Evolutionary conservation across 768 basidiomycete species (phyloP).

Genomic region (Leccinum fibrillosum): DNA sequence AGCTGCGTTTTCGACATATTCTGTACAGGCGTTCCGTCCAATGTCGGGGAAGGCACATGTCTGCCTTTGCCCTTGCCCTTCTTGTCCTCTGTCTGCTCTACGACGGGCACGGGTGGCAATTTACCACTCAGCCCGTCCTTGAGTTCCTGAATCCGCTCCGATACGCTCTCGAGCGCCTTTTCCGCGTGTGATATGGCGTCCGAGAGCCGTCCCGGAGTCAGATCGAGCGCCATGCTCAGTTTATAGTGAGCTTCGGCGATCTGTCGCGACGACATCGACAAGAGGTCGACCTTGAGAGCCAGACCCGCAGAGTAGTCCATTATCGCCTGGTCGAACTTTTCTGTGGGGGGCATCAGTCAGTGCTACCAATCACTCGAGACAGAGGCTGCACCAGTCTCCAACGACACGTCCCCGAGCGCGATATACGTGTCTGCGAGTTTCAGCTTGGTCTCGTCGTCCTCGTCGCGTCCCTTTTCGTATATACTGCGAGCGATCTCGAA

Average conservation of each 20-base stretch:
- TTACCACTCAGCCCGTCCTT: slow-evolving; percentile 42
- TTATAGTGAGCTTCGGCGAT: slow-evolving; percentile 95
- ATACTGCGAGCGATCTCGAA: slow-evolving; percentile 91
- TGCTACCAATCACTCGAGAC: background rate
- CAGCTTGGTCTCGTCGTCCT: slow-evolving; percentile 61
- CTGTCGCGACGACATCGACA: slow-evolving; percentile 87
- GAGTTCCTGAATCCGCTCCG: slow-evolving; percentile 62
- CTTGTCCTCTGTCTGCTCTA: slow-evolving; percentile 34
- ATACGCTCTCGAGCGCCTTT: slow-evolving; percentile 75
- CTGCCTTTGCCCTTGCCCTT: slow-evolving; percentile 70
- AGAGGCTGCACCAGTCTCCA: slow-evolving; percentile 68
- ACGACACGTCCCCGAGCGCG: slow-evolving; percentile 89
- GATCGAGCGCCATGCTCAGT: slow-evolving; percentile 88
- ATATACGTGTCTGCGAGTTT: slow-evolving; percentile 92
- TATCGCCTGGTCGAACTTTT: slow-evolving; percentile 95
- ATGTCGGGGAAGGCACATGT: slow-evolving; percentile 31
- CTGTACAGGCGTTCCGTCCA: slow-evolving; percentile 49
- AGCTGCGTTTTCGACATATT: slow-evolving; percentile 73
- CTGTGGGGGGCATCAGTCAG: slow-evolving; percentile 37
- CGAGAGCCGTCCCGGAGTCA: slow-evolving; percentile 78
- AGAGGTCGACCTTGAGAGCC: slow-evolving; percentile 63
- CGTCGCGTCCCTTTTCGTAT: slow-evolving; percentile 64
- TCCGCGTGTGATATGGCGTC: slow-evolving; percentile 82
- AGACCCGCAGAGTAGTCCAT: slow-evolving; percentile 81
- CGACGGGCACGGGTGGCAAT: slow-evolving; percentile 30